Base-by-base conservation (phyloP, 2,329 filamentous ascomycete genomes). In the Epichloe hybrida region DNA sequence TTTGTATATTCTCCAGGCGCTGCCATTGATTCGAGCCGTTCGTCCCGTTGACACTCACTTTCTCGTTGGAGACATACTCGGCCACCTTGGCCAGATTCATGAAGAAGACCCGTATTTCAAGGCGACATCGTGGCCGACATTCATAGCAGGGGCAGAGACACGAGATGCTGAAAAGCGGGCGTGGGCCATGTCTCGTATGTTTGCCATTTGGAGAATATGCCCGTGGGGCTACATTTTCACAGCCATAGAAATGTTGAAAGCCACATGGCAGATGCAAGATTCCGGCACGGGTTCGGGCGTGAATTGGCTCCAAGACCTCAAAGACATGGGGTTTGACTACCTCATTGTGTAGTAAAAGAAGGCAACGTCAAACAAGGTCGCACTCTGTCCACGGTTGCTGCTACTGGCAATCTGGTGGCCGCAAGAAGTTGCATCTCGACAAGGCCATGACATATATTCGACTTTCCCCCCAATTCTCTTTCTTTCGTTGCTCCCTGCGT, bases 41-140 rank as follows among this genome's bases (percentile, higher is more conserved):
- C 59, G 64, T 27, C 57, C 61, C 3, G 64, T 75, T 31, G 69
- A 72, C 43, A 69, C 69, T 21, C 60, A 69, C 44, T 58, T 72
- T 8, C 67, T 80, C 2, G 71, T 75, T 4, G 59, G 66, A 23
- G 74, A 77, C 36, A 74, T 77, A 38, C 63, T 79, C 2, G 57
- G 63, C n/a, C 72, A 79, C 52, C 65, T 80, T 23, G 71, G 70
- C 5, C 64, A 68, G 49, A 69, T 81, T 37, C 66, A 66, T 31
- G 68, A 70, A 20, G 61, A 66, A 3, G 74, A 77, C 56, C 69
- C 71, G 6, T 69, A 79, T 41, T 80, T 78, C 66, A 80, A 79
- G 59, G 77, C 74, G 7, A 78, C 76, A 3, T 73, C 73, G n/a
- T 81, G 77, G 77, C 76, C 77, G 1, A 68, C 76, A 0, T 80